phyloP scores from a whole-genome alignment of 176 grass and related monocot species.

The Poa pratensis region DNA sequence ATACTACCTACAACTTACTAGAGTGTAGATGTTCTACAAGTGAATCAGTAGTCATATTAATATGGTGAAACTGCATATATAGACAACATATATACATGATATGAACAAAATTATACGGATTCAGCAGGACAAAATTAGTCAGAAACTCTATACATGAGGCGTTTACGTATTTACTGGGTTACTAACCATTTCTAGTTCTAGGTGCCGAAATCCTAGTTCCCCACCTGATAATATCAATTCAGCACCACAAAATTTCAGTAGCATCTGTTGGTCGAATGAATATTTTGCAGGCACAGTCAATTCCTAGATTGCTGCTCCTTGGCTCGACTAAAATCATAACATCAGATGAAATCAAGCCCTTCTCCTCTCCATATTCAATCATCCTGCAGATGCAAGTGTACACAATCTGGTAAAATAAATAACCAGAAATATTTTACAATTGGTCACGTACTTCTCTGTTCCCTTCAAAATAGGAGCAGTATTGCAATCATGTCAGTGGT shows the following conservation, averaged over 20 bases:
- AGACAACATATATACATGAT: too few species aligned
- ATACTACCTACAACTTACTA: too few species aligned
- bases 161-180: neutral
- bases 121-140: too few species aligned
- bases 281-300: slow-evolving; percentile 67
- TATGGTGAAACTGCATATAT: too few species aligned
- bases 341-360: slow-evolving; percentile 65
- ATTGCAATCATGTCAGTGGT: too few species aligned
- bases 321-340: slow-evolving; percentile 46
- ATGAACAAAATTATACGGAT: too few species aligned
- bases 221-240: slow-evolving; percentile 67
- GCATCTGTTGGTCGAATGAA: slow-evolving; percentile 75
- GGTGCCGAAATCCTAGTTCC: neutral
- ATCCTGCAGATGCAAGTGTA: slow-evolving; percentile 38
- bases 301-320: slow-evolving; percentile 79
- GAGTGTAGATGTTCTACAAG: too few species aligned
- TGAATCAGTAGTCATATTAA: too few species aligned
- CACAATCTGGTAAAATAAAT: too few species aligned
- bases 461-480: too few species aligned
- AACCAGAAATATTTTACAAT: too few species aligned
- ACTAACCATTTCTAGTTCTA: neutral
- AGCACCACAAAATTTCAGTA: slow-evolving; percentile 62
- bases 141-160: slow-evolving; percentile 16
- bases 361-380: slow-evolving; percentile 87
- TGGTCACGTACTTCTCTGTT: too few species aligned